These are phyloP conservation scores for Stagonosporopsis cucurbitacearum DNA, from an alignment of 2,329 filamentous ascomycete genomes.

Conservation along the genomic window DNA sequence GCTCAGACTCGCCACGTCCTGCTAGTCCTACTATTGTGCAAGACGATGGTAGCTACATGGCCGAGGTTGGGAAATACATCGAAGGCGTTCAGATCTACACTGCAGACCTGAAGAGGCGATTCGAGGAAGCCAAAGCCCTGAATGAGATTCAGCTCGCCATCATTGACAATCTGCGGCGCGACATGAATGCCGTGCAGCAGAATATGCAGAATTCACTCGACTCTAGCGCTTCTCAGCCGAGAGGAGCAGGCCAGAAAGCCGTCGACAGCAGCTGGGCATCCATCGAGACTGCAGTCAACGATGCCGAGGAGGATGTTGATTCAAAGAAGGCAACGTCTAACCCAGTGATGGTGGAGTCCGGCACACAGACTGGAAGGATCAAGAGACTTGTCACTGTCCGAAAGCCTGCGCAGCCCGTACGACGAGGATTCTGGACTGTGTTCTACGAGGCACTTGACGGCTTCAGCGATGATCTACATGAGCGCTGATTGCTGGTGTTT, in stretches of 20 bases:
- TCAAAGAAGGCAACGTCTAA: background rate
- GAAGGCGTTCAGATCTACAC: conserved; percentile 35
- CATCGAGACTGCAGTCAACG: conserved; percentile 10
- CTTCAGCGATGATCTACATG: conserved; percentile 21
- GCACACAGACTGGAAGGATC: conserved; percentile 9
- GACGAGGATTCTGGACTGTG: conserved; percentile 30
- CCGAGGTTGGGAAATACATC: conserved; percentile 37
- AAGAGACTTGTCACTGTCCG: conserved; percentile 20
- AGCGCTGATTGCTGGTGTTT: conserved; percentile 1
- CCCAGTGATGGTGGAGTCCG: conserved; percentile 13
- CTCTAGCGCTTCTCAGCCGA: background rate
- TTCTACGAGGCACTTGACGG: conserved; percentile 31
- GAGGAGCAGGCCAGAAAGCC: background rate
- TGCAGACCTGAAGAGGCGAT: conserved; percentile 34
- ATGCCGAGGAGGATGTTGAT: background rate
- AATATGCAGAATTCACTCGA: conserved; percentile 20
- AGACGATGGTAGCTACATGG: conserved; percentile 30
- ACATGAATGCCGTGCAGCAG: conserved; percentile 28
- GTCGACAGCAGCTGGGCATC: conserved; percentile 12
- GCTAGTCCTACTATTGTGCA: conserved; percentile 4
- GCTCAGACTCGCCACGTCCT: conserved; percentile 7
- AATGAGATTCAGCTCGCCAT: conserved; percentile 43
- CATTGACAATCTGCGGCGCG: conserved; percentile 37
- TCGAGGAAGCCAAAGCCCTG: conserved; percentile 44
- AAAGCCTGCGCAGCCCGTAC: conserved; percentile 12